Evolutionary conservation across 345 rosid species (phyloP).

Genomic region (Microcos paniculata): DNA sequence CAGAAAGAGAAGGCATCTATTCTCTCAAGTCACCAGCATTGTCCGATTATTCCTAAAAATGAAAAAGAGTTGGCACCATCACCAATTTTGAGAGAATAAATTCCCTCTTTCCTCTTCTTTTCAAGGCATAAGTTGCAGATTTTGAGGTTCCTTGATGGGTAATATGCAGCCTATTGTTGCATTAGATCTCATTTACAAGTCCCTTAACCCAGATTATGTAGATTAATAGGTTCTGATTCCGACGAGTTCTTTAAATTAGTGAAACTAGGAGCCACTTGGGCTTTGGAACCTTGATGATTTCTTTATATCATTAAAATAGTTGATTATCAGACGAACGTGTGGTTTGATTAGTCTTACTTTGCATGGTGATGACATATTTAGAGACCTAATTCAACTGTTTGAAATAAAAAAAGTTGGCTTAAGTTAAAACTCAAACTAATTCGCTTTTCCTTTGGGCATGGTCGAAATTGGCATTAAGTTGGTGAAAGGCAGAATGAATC

Average conservation of each 20-base stretch:
- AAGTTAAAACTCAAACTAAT: too few species aligned
- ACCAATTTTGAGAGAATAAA: background rate
- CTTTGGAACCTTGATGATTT: too few species aligned
- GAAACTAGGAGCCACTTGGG: background rate
- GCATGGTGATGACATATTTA: too few species aligned
- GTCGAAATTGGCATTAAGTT: background rate
- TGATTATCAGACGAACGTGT: too few species aligned
- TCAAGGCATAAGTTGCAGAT: background rate
- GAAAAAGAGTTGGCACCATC: background rate
- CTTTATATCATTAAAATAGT: too few species aligned
- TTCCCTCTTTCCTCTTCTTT: background rate
- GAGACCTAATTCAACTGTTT: too few species aligned
- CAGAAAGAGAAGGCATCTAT: conserved; percentile 10
- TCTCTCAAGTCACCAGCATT: conserved; percentile 16
- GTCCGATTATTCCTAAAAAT: conserved; percentile 3
- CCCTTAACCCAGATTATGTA: background rate
- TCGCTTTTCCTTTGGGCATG: background rate
- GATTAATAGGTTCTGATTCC: background rate
- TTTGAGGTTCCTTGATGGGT: background rate
- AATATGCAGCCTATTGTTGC: background rate
- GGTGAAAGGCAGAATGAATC: background rate
- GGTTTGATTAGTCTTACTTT: too few species aligned
- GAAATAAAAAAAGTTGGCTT: too few species aligned
- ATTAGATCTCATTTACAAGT: background rate
- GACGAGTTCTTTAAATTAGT: background rate